phyloP scores from a whole-genome alignment of 805 yeast species.

The Candida stauntonica region DNA sequence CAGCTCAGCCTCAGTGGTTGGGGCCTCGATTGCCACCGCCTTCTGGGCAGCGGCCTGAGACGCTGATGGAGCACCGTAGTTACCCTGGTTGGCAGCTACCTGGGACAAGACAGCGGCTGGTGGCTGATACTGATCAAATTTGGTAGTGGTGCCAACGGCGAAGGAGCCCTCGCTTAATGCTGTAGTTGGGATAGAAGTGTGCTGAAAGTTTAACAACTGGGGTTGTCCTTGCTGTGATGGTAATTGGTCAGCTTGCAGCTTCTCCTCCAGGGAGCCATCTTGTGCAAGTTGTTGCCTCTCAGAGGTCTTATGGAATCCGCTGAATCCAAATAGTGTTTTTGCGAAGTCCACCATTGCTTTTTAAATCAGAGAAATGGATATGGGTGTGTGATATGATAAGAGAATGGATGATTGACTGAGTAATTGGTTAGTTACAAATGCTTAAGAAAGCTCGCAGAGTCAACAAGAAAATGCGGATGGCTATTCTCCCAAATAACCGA shows the following conservation, averaged over 20 bases:
- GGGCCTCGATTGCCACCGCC: neutral
- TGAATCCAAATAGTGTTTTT: conserved; percentile 35
- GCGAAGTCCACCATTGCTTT: conserved; percentile 40
- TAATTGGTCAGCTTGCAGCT: conserved; percentile 2
- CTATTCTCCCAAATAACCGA: too few species aligned
- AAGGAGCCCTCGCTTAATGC: conserved; percentile 58
- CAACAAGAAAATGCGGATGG: too few species aligned
- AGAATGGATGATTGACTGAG: too few species aligned
- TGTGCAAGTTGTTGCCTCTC: conserved; percentile 4
- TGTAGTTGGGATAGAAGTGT: conserved; percentile 60
- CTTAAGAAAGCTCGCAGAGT: too few species aligned
- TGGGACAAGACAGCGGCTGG: conserved; percentile 33
- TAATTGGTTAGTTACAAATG: too few species aligned
- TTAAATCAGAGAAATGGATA: neutral
- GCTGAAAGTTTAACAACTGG: conserved; percentile 37
- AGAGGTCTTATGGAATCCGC: conserved; percentile 24
- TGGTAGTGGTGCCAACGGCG: conserved; percentile 65
- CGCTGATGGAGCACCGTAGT: neutral
- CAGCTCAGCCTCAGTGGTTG: conserved; percentile 12
- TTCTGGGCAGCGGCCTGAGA: neutral
- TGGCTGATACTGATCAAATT: conserved; percentile 31
- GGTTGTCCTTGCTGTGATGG: conserved; percentile 15
- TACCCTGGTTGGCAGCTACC: conserved; percentile 26
- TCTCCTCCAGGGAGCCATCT: conserved; percentile 10
- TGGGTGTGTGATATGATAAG: too few species aligned